phyloP scores from a whole-genome alignment of 257 asterid species.

The Salvia hispanica region DNA sequence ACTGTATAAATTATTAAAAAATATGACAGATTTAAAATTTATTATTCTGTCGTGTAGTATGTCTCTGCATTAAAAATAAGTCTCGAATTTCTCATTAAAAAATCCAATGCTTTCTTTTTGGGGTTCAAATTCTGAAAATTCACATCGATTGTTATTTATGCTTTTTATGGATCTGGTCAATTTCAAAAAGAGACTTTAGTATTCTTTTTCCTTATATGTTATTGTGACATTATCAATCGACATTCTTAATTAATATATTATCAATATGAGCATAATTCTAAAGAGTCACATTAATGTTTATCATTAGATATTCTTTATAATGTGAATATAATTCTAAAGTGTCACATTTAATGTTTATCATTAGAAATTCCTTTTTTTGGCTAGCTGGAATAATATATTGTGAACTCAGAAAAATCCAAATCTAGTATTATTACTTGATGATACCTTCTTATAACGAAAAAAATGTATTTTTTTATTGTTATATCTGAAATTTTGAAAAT shows the following conservation, averaged over 20 bases:
- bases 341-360: no score
- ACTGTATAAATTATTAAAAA: neutral
- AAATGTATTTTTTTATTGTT: neutral
- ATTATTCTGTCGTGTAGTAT: constrained; percentile 38
- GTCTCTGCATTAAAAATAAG: constrained; percentile 22
- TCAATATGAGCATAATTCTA: no score
- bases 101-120: constrained; percentile 11
- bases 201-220: neutral
- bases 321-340: no score
- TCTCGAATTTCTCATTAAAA: constrained; percentile 16
- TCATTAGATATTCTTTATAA: no score
- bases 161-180: constrained; percentile 37
- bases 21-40: constrained; percentile 12
- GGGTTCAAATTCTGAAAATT: constrained; percentile 44
- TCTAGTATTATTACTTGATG: no score
- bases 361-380: neutral
- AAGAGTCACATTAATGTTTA: no score
- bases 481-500: constrained; percentile 14
- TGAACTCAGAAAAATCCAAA: no score
- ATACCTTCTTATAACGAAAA: no score
- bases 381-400: no score
- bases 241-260: no score
- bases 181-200: constrained; percentile 7
- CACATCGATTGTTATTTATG: constrained; percentile 30
- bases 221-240: neutral